phyloP scores from a whole-genome alignment of 805 yeast genomes.

The Candida chilensis region DNA sequence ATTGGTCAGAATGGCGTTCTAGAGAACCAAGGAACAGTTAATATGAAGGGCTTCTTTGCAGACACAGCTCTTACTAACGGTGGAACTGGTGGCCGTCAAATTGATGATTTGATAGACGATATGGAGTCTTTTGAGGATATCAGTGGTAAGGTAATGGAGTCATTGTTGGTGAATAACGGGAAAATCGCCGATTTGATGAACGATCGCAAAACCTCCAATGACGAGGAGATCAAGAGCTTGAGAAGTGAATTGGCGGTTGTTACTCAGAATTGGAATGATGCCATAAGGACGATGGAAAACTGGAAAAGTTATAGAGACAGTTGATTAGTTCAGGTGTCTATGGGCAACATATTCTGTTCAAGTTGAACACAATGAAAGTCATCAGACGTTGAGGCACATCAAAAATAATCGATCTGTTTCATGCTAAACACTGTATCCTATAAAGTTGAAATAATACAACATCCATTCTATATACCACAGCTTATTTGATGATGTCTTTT shows the following conservation, averaged over 20 bases:
- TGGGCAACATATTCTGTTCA: too few species aligned
- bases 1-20: slow-evolving; percentile 1
- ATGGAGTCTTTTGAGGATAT: slow-evolving; percentile 24
- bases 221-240: slow-evolving; percentile 11
- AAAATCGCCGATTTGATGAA: slow-evolving; percentile 5
- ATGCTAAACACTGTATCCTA: too few species aligned
- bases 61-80: neutral
- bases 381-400: too few species aligned
- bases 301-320: slow-evolving; percentile 19
- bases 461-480: too few species aligned
- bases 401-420: too few species aligned
- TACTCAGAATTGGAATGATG: slow-evolving; percentile 26
- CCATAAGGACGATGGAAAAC: slow-evolving; percentile 24
- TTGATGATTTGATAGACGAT: slow-evolving; percentile 14
- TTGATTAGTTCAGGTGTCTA: too few species aligned
- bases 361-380: too few species aligned
- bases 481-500: too few species aligned
- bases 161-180: slow-evolving; percentile 8
- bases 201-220: slow-evolving; percentile 5
- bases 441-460: too few species aligned
- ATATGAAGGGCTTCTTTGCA: neutral
- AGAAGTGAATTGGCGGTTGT: slow-evolving; percentile 21
- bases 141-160: slow-evolving; percentile 18
- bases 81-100: slow-evolving; percentile 5
- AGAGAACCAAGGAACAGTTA: neutral